phyloP scores from a whole-genome alignment of 2,329 filamentous ascomycete genomes.

The Stemphylium vesicarium region DNA sequence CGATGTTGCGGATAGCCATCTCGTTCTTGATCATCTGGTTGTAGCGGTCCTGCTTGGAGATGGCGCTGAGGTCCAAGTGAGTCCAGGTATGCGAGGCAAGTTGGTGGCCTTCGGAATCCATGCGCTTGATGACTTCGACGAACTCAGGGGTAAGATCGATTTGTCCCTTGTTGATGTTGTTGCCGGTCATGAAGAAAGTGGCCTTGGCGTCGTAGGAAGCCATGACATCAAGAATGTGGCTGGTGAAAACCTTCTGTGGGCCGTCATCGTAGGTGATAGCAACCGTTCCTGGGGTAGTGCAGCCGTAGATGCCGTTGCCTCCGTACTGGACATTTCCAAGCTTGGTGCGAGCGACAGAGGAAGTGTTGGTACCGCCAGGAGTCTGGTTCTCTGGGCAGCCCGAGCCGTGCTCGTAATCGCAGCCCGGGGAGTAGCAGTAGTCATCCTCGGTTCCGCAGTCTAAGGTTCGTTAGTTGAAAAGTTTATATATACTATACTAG shows the following conservation, averaged over 20 bases:
- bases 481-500: not conserved
- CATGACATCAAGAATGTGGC: conserved; percentile 67
- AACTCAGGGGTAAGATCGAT: conserved; percentile 60
- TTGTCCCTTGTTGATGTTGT: conserved; percentile 62
- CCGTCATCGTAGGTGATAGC: conserved; percentile 73
- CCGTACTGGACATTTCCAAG: conserved; percentile 64
- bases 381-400: conserved; percentile 65
- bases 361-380: conserved; percentile 63
- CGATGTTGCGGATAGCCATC: conserved; percentile 62
- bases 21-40: conserved; percentile 61
- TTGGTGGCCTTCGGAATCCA: conserved; percentile 64
- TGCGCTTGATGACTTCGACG: conserved; percentile 61
- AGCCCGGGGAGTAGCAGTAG: conserved; percentile 68
- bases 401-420: conserved; percentile 66
- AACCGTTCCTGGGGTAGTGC: conserved; percentile 61
- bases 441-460: conserved; percentile 61
- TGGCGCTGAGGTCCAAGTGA: conserved; percentile 56
- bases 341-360: conserved; percentile 58
- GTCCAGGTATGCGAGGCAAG: conserved; percentile 66
- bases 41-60: conserved; percentile 53
- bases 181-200: conserved; percentile 71
- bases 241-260: conserved; percentile 64
- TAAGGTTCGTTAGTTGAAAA: conserved; percentile 20
- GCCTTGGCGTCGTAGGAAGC: conserved; percentile 66
- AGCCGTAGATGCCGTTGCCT: conserved; percentile 62